Evolutionary conservation across 139 green algal genomes (phyloP).

Genomic region (Microglena sp.): DNA sequence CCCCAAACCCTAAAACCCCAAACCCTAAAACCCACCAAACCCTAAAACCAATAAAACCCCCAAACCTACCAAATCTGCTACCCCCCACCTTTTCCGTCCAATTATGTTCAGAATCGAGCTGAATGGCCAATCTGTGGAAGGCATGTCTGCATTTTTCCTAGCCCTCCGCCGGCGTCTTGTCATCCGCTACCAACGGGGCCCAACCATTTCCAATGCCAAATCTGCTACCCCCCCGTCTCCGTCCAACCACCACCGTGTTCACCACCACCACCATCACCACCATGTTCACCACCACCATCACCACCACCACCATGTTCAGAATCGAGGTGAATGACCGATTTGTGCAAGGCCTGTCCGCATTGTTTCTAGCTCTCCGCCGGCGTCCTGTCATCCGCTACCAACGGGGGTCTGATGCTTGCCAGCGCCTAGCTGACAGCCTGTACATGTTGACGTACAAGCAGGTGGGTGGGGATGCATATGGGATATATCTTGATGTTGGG

Average conservation of each 20-base stretch:
- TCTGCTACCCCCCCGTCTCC: no score
- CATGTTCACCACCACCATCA: neutral
- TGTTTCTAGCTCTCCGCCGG: constrained; percentile 67
- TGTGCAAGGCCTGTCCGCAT: constrained; percentile 61
- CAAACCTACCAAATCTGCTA: no score
- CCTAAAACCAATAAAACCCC: no score
- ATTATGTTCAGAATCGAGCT: no score
- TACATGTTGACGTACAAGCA: constrained; percentile 62
- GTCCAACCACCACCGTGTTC: no score
- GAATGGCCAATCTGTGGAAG: constrained; percentile 54
- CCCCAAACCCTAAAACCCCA: no score
- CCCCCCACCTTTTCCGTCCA: no score
- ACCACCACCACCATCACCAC: no score
- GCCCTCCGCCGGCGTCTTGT: constrained; percentile 62
- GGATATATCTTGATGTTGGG: no score
- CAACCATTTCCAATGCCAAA: no score
- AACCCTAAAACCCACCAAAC: no score
- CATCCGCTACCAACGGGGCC: constrained; percentile 74
- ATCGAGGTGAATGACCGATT: constrained; percentile 49
- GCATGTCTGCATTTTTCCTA: constrained; percentile 68
- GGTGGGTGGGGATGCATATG: constrained; percentile 13
- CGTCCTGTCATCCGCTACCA: constrained; percentile 80
- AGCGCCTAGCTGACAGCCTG: constrained; percentile 60
- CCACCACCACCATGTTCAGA: constrained; percentile 10
- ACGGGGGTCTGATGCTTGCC: constrained; percentile 46